Evolutionary conservation across 2,329 filamentous ascomycete genomes (phyloP).

Genomic region (Talaromyces sp.): DNA sequence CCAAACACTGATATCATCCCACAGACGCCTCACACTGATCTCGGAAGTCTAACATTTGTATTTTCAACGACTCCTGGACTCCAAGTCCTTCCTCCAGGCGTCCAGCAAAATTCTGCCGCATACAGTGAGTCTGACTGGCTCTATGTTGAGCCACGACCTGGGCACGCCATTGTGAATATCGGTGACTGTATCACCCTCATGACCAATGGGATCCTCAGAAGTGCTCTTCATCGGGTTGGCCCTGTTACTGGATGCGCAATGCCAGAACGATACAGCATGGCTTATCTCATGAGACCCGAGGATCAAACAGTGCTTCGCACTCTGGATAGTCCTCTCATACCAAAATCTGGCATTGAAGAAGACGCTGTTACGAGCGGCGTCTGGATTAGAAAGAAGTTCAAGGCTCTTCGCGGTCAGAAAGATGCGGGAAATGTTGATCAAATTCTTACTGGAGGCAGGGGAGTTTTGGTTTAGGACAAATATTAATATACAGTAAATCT

Average conservation of each 20-base stretch:
- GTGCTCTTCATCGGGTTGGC: neutral
- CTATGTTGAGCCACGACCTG: conserved; percentile 6
- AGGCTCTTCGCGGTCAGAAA: conserved; percentile 2
- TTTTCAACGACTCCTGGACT: conserved; percentile 20
- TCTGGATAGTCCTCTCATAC: conserved; percentile 6
- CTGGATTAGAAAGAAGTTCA: conserved; percentile 9
- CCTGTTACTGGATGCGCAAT: neutral
- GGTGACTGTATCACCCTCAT: conserved; percentile 1
- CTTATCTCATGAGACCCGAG: conserved; percentile 5
- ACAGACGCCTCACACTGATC: conserved; percentile 6
- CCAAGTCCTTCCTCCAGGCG: conserved; percentile 21
- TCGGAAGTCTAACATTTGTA: conserved; percentile 2
- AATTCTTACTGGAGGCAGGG: conserved; percentile 5
- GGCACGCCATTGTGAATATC: conserved; percentile 7
- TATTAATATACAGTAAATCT: too few relatives aligned
- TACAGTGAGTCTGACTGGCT: conserved; percentile 8
- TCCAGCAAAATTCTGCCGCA: neutral
- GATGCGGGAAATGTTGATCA: conserved; percentile 5
- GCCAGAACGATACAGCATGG: neutral
- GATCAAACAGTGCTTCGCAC: conserved; percentile 4
- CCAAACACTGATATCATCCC: neutral
- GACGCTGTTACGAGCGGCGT: conserved; percentile 1
- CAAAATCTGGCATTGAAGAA: neutral
- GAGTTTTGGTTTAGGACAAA: neutral
- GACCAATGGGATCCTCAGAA: neutral